A percentile compares a stretch with the other conserved stretches of the same genome.
Evolutionary conservation across 2,329 filamentous ascomycete genomes (phyloP).

Genomic region (Metarhizium humberi): DNA sequence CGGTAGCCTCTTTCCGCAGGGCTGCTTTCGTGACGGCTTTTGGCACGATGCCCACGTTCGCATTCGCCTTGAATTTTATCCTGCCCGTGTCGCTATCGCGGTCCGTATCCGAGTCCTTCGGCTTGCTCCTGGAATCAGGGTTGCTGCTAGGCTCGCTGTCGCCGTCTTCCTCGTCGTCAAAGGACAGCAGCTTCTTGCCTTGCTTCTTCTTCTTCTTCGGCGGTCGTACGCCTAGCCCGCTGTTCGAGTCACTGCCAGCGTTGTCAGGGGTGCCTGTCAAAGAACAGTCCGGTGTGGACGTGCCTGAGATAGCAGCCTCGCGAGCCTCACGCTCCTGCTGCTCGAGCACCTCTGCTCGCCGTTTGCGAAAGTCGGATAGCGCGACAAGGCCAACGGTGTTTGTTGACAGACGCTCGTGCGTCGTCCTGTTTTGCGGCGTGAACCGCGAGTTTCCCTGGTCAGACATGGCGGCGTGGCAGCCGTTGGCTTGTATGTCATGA

Average conservation of each 20-base stretch:
- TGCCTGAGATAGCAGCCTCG: constrained; percentile 42
- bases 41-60: constrained; percentile 53
- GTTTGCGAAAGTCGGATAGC: constrained; percentile 90
- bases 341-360: constrained; percentile 87
- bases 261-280: constrained; percentile 37
- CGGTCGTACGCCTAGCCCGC: constrained; percentile 13
- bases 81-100: constrained; percentile 9
- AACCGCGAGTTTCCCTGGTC: constrained; percentile 49
- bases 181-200: constrained; percentile 46
- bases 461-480: constrained; percentile 24
- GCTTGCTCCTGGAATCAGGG: not conserved
- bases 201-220: constrained; percentile 33
- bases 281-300: constrained; percentile 40
- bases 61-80: constrained; percentile 51
- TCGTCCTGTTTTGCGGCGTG: constrained; percentile 64
- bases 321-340: constrained; percentile 76
- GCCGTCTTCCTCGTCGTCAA: constrained; percentile 55
- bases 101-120: constrained; percentile 14
- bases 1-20: constrained; percentile 67
- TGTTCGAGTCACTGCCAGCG: constrained; percentile 24
- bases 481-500: constrained; percentile 1
- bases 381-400: constrained; percentile 86
- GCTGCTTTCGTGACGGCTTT: constrained; percentile 64
- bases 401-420: constrained; percentile 73
- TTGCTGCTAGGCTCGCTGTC: constrained; percentile 27